Base-by-base conservation (phyloP, 139 green algal genomes). In the Auxenochlorella pyrenoidosa region DNA sequence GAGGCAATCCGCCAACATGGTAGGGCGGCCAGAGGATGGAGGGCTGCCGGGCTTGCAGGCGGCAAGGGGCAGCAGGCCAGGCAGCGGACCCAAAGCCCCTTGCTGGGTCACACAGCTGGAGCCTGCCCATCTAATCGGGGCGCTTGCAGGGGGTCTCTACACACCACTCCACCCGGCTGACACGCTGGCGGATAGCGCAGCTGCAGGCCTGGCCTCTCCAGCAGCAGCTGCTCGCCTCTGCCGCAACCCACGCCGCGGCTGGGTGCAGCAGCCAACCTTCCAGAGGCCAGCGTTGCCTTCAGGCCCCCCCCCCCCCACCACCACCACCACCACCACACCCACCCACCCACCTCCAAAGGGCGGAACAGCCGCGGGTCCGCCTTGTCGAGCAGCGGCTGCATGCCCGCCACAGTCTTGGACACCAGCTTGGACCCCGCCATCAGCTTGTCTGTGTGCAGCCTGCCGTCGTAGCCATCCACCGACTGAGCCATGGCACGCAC, bases 401-500 rank as follows among this genome's bases (percentile, higher is more conserved):
- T 28, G 38, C 72, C 77, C 26, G 79, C 47, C 5, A 91, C 47
- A 0, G 75, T 89, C 36, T 65, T 63, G 22, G 66, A 65, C n/a
- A 92, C 79, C 4, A 90, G 44, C 44, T 73, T 82, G 47, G 66
- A 88, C 3, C 65, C 68, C 32, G 41, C 40, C 63, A 77, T 15
- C 36, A 90, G 30, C 5, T 36, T 19, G 47, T 79, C 85, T 47
- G 60, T 82, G 85, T 92, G 89, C 60, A 92, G 65, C 1, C 68
- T 60, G 0, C 89, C 89, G 70, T 92, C 89, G 47, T 90, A 92
- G n/a, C 28, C 36, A 24, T 47, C 79, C 66, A 92, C 89, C 0
- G 85, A 84, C 60, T 44, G 36, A 6, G 65, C 89, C 59, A 81
- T 78, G 60, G 89, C 85, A 0, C 79, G 58, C 41, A 92, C 84